Evolutionary conservation across 768 basidiomycete genomes (phyloP).

Genomic region (Melanogaster broomeanus): DNA sequence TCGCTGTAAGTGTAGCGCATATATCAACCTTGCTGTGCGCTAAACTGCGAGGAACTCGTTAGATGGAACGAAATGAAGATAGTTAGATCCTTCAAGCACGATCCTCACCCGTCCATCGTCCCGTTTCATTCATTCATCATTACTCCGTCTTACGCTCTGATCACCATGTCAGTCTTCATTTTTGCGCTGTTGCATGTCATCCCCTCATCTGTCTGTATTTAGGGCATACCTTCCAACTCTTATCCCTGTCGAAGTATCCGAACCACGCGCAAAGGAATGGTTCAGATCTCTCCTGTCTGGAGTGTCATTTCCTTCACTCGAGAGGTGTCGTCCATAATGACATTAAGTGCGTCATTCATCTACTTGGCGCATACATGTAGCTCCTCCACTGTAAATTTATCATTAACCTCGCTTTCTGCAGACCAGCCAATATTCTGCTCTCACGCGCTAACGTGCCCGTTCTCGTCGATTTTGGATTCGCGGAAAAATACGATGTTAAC

Average conservation of each 20-base stretch:
- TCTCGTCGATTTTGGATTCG: constrained; percentile 96
- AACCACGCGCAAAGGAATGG: constrained; percentile 76
- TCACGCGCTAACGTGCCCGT: constrained; percentile 78
- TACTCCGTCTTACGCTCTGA: constrained; percentile 86
- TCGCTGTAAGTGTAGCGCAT: constrained; percentile 62
- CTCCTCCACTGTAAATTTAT: not conserved
- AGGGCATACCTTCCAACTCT: constrained; percentile 89
- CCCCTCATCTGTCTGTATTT: constrained; percentile 10
- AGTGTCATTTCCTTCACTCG: constrained; percentile 78
- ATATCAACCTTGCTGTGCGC: not conserved
- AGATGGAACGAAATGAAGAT: constrained; percentile 99
- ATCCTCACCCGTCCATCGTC: constrained; percentile 90
- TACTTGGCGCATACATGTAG: not conserved
- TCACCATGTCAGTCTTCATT: constrained; percentile 73
- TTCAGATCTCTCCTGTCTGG: constrained; percentile 81
- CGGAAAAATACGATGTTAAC: constrained; percentile 75
- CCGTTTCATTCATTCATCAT: constrained; percentile 94
- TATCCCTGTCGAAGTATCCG: constrained; percentile 86
- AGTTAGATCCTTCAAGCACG: constrained; percentile 77
- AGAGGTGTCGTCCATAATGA: constrained; percentile 91
- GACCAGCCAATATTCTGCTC: constrained; percentile 92
- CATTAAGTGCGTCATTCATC: constrained; percentile 67
- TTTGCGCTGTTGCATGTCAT: constrained; percentile 4
- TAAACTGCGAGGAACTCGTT: not conserved
- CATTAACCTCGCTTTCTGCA: constrained; percentile 27